Evolutionary conservation across 2,329 filamentous ascomycete species (phyloP).

Genomic region (Penicillium oxalicum): DNA sequence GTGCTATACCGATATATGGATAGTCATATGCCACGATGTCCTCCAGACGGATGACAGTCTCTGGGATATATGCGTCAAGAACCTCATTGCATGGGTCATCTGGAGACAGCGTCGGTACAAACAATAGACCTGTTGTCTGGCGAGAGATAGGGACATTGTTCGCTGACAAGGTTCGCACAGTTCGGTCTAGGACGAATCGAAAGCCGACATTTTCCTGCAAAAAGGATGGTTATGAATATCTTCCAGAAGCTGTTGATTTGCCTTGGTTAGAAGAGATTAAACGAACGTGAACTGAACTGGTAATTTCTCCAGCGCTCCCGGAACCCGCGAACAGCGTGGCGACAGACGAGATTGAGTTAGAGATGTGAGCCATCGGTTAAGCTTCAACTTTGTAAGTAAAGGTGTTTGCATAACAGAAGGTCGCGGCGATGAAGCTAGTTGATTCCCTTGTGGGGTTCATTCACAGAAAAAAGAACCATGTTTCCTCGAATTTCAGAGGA

Average conservation of each 20-base stretch:
- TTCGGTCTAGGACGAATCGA: conserved; percentile 39
- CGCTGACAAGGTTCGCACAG: conserved; percentile 70
- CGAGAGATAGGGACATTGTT: conserved; percentile 58
- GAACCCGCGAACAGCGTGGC: conserved; percentile 34
- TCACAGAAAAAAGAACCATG: too few relatives aligned
- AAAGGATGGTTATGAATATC: background rate
- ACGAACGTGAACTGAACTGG: conserved; percentile 34
- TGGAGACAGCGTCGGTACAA: conserved; percentile 64
- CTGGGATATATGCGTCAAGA: conserved; percentile 62
- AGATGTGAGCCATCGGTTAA: conserved; percentile 6
- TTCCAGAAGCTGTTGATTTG: too few relatives aligned
- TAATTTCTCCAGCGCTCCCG: conserved; percentile 27
- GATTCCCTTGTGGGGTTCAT: too few relatives aligned
- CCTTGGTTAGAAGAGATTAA: background rate
- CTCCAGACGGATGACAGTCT: conserved; percentile 65
- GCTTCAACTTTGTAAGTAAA: background rate
- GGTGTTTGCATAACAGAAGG: too few relatives aligned
- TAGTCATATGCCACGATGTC: conserved; percentile 63
- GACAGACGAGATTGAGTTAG: conserved; percentile 25
- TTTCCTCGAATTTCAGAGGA: too few relatives aligned
- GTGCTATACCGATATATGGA: conserved; percentile 73
- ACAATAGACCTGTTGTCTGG: conserved; percentile 71
- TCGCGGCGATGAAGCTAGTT: too few relatives aligned
- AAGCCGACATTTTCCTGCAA: conserved; percentile 29
- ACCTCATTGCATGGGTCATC: conserved; percentile 58